These are phyloP conservation scores for Cicer chorassanicum DNA, from an alignment of 306 rosid genomes.

Conservation along the genomic window DNA sequence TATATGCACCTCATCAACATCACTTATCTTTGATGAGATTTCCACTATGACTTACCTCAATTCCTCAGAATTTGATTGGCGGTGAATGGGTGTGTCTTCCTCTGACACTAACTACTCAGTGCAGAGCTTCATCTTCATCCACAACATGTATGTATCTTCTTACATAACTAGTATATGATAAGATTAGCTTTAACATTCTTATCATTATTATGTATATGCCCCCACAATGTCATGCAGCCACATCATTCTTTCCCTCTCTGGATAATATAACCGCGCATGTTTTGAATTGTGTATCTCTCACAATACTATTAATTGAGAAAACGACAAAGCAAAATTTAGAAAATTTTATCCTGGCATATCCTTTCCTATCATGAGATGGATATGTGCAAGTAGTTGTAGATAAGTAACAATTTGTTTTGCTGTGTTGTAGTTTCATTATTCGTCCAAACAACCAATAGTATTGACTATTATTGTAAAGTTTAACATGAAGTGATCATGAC, in stretches of 20 bases:
- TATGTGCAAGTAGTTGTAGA: background rate
- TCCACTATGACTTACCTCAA: background rate
- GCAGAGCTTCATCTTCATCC: constrained; percentile 7
- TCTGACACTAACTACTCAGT: background rate
- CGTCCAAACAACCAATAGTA: background rate
- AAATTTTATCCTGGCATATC: background rate
- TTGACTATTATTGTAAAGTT: constrained; percentile 3
- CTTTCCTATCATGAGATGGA: background rate
- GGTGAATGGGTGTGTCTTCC: background rate
- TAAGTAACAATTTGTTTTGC: background rate
- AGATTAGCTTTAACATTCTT: constrained; percentile 33
- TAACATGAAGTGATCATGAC: constrained; percentile 12
- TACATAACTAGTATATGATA: background rate
- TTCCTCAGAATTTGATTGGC: constrained; percentile 17
- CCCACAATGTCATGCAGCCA: constrained; percentile 37
- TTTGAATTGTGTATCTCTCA: constrained; percentile 31
- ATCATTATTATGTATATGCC: constrained; percentile 20
- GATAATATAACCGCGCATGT: constrained; percentile 42
- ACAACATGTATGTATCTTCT: background rate
- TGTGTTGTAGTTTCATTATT: constrained; percentile 1
- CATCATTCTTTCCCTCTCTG: background rate
- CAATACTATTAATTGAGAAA: constrained; percentile 15
- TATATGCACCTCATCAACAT: constrained; percentile 10
- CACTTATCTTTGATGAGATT: background rate
- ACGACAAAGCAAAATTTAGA: constrained; percentile 16